A percentile compares a stretch with the other conserved stretches of the same genome.
phyloP scores from a whole-genome alignment of 2,329 filamentous ascomycete genomes.

The Fusarium sp. region DNA sequence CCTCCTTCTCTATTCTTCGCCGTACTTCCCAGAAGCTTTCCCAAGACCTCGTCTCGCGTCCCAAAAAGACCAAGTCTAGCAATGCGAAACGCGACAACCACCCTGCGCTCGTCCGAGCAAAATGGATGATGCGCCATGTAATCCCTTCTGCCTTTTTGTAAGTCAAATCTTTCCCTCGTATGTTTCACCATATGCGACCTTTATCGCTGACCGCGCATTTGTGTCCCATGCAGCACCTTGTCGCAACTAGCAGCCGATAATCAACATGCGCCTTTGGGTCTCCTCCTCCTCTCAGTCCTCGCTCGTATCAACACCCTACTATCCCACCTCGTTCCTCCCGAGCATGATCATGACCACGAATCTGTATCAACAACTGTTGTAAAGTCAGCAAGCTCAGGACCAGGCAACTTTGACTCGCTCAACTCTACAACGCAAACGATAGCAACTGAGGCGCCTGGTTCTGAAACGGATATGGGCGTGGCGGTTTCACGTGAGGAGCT shows the following conservation, averaged over 20 bases:
- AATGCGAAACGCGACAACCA: conserved; percentile 13
- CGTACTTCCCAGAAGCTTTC: conserved; percentile 70
- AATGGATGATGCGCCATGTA: conserved; percentile 48
- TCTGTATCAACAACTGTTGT: background rate
- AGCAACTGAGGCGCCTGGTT: background rate
- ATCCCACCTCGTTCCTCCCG: conserved; percentile 48
- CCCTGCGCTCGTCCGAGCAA: conserved; percentile 39
- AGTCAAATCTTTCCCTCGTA: conserved; percentile 17
- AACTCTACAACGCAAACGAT: background rate
- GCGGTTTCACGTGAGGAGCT: conserved; percentile 46
- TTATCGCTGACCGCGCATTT: conserved; percentile 8
- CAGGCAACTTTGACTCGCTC: background rate
- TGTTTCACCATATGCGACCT: background rate
- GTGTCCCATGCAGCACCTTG: conserved; percentile 63
- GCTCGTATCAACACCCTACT: conserved; percentile 66
- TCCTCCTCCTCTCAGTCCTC: conserved; percentile 74
- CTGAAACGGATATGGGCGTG: conserved; percentile 45
- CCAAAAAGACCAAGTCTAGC: conserved; percentile 23
- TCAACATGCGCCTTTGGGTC: conserved; percentile 77
- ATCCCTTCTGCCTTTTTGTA: conserved; percentile 54
- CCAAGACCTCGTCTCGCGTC: conserved; percentile 39
- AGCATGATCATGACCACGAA: conserved; percentile 4
- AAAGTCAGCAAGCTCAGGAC: background rate
- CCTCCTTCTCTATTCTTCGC: conserved; percentile 76
- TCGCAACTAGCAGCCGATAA: conserved; percentile 76